A percentile compares a stretch with the other conserved stretches of the same genome.
Conservation (phyloP, 495 filamentous ascomycete genomes). For the Haplographium delicatum region DNA sequence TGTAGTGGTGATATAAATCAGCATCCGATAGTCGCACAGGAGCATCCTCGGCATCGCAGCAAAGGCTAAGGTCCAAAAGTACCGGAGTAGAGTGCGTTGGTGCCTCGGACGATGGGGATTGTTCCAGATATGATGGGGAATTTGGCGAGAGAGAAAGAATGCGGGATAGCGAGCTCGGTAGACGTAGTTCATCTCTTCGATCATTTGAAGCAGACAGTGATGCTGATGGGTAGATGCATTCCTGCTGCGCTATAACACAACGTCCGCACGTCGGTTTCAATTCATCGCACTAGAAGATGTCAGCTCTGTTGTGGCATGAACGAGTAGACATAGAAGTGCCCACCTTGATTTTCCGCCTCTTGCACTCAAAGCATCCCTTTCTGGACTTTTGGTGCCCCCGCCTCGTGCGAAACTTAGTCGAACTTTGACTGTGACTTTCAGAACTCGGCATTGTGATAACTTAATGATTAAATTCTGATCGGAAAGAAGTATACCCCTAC, state of each 20-base stretch:
- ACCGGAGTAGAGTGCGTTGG: not conserved
- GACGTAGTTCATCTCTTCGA: not conserved
- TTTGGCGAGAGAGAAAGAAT: slow-evolving; percentile 2
- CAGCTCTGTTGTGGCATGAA: not conserved
- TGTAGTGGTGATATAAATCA: slow-evolving; percentile 12
- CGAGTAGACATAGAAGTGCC: not conserved
- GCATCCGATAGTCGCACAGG: not conserved
- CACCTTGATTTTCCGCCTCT: slow-evolving; percentile 11
- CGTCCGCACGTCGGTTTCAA: slow-evolving; percentile 6
- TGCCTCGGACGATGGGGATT: not conserved
- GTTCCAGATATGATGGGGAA: slow-evolving; percentile 4
- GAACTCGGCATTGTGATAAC: not conserved
- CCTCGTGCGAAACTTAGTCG: slow-evolving; percentile 1
- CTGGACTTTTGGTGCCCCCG: slow-evolving; percentile 5
- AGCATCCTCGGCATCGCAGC: not conserved
- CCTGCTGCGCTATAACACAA: slow-evolving; percentile 1
- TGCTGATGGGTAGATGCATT: slow-evolving; percentile 10
- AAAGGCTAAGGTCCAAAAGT: not conserved
- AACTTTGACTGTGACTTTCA: not conserved
- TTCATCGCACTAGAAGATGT: slow-evolving; percentile 11
- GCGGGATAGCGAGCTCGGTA: slow-evolving; percentile 1
- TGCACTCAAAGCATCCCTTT: slow-evolving; percentile 11
- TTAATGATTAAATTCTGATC: not conserved
- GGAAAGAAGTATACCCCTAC: not conserved
- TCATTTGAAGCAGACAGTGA: slow-evolving; percentile 1